phyloP scores from a whole-genome alignment of 495 filamentous ascomycete species.

The Neurospora sp. region DNA sequence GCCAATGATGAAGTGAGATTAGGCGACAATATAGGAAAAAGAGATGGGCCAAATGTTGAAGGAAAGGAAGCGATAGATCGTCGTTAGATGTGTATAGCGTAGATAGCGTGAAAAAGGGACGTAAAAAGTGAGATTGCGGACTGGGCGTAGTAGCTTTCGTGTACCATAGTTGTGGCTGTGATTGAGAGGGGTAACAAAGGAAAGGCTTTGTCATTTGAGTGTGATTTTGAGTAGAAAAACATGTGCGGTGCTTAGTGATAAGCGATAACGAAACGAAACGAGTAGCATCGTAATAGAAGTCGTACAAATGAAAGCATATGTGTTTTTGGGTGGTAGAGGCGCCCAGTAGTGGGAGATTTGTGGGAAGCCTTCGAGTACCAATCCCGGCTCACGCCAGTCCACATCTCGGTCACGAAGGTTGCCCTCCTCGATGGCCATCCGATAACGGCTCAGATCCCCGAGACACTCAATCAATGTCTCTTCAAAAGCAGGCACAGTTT shows the following conservation, averaged over 20 bases:
- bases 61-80: background rate
- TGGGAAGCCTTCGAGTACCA: conserved; percentile 80
- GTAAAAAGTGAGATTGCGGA: background rate
- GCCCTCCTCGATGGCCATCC: conserved; percentile 70
- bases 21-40: background rate
- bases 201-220: background rate
- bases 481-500: conserved; percentile 64
- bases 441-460: conserved; percentile 56
- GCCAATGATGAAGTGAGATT: background rate
- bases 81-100: background rate
- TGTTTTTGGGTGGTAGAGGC: conserved; percentile 63
- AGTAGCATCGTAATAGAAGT: background rate
- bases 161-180: background rate
- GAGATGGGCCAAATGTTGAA: background rate
- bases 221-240: background rate
- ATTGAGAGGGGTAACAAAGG: background rate
- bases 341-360: conserved; percentile 55
- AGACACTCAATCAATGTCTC: conserved; percentile 90
- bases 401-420: conserved; percentile 57
- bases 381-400: conserved; percentile 62
- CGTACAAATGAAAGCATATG: background rate
- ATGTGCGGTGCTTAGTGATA: background rate
- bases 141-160: background rate
- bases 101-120: background rate
- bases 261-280: background rate